A percentile compares a stretch with the other conserved stretches of the same genome.
phyloP scores from a whole-genome alignment of 352 stramenopile genomes.

The Globisporangium cylindrosporum region DNA sequence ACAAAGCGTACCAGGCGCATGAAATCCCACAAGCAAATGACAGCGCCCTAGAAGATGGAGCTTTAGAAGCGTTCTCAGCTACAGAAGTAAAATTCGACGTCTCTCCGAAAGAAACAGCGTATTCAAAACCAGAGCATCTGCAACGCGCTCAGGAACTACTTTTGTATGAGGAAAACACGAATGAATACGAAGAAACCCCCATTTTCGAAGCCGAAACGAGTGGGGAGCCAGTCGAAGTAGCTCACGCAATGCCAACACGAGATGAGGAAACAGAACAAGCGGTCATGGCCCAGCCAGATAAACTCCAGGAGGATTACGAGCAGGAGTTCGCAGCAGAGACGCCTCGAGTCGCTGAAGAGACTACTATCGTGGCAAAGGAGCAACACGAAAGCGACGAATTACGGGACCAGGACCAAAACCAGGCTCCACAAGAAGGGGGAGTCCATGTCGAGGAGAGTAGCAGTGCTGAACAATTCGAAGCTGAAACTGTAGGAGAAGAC shows the following conservation, averaged over 20 bases:
- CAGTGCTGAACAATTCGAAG: neutral
- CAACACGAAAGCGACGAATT: neutral
- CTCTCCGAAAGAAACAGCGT: neutral
- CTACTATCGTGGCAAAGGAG: neutral
- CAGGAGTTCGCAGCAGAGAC: slow-evolving; percentile 10
- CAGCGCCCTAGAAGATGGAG: neutral
- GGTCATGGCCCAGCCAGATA: neutral
- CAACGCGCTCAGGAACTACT: neutral
- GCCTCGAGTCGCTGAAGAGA: neutral
- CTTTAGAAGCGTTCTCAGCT: neutral
- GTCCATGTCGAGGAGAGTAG: neutral
- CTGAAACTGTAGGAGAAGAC: neutral
- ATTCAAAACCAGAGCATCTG: neutral
- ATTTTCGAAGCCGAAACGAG: neutral
- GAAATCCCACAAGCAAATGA: neutral
- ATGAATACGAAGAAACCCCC: neutral
- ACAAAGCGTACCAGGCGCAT: neutral
- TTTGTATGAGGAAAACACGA: neutral
- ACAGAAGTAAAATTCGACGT: neutral
- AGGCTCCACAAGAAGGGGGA: neutral
- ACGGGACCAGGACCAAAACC: neutral
- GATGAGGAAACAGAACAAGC: neutral
- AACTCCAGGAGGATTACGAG: slow-evolving; percentile 10
- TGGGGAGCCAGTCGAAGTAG: no score
- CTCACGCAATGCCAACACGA: neutral